Evolutionary conservation across 2,329 filamentous ascomycete species (phyloP).

Genomic region (Penicillium sp.): DNA sequence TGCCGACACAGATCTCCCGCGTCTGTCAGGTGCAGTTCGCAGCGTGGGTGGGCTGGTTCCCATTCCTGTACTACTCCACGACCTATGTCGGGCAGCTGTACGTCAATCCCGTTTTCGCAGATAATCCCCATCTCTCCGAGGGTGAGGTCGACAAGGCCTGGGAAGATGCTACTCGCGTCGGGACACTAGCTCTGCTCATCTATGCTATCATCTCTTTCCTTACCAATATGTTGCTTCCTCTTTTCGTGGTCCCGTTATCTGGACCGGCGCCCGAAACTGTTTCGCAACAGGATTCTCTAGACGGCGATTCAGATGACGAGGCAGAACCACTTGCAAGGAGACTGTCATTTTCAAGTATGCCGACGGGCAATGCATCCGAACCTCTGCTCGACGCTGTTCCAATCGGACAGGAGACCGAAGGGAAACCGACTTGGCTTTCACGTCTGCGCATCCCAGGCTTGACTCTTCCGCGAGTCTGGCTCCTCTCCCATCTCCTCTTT

Average conservation of each 20-base stretch:
- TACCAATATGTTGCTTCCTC: constrained; percentile 78
- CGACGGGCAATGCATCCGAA: constrained; percentile 32
- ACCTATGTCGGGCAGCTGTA: constrained; percentile 94
- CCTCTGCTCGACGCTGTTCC: constrained; percentile 26
- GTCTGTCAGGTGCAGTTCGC: constrained; percentile 82
- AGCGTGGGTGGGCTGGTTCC: constrained; percentile 94
- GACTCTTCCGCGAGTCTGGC: constrained; percentile 84
- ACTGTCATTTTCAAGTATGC: constrained; percentile 34
- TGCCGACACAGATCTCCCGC: constrained; percentile 77
- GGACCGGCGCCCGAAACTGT: constrained; percentile 19
- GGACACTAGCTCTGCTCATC: constrained; percentile 83
- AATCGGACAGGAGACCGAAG: constrained; percentile 10
- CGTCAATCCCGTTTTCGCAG: constrained; percentile 73
- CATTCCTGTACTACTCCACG: constrained; percentile 91
- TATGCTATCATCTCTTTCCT: constrained; percentile 82
- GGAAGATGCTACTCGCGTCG: constrained; percentile 79
- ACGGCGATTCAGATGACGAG: constrained; percentile 8
- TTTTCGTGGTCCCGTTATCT: constrained; percentile 81
- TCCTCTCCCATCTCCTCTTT: constrained; percentile 81
- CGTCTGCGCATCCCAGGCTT: constrained; percentile 74
- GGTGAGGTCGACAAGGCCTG: constrained; percentile 75
- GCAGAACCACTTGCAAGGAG: constrained; percentile 26
- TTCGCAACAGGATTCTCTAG: constrained; percentile 5
- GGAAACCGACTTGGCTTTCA: constrained; percentile 49
- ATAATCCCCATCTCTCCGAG: constrained; percentile 73